phyloP scores from a whole-genome alignment of 2,329 filamentous ascomycete genomes.

The Lizonia empirigonia region DNA sequence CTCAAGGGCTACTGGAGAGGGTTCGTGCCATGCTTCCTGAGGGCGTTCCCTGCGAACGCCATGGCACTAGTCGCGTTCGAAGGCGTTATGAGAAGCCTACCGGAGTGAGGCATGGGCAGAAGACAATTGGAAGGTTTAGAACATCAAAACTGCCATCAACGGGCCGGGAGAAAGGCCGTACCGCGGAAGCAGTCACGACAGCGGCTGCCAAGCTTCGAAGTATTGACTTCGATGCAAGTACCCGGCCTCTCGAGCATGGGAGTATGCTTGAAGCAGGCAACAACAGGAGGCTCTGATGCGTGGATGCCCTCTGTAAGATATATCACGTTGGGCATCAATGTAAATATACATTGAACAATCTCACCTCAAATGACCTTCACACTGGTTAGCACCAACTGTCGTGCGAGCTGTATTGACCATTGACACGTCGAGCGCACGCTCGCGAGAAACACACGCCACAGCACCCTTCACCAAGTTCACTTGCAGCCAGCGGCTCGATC shows the following conservation, averaged over 20 bases:
- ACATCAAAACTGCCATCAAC: not conserved
- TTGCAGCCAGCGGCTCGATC: conserved; percentile 9
- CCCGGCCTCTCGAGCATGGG: conserved; percentile 1
- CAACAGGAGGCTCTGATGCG: not conserved
- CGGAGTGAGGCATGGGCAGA: conserved; percentile 27
- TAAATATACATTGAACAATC: not conserved
- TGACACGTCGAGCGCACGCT: conserved; percentile 10
- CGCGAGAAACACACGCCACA: not conserved
- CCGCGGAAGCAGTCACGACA: not conserved
- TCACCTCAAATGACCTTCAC: not conserved
- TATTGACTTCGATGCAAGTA: not conserved
- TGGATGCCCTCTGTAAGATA: not conserved
- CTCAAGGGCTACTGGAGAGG: conserved; percentile 86
- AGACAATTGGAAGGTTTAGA: not conserved
- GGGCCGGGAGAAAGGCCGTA: not conserved
- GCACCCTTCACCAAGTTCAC: too few relatives aligned
- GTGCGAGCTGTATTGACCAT: not conserved
- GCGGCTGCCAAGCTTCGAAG: conserved; percentile 7
- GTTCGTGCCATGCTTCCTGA: conserved; percentile 89
- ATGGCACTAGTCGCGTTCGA: conserved; percentile 94
- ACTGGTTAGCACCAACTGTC: not conserved
- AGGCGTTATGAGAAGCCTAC: conserved; percentile 73
- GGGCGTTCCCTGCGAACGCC: conserved; percentile 95
- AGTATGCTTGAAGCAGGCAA: not conserved
- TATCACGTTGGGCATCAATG: not conserved